phyloP scores from a whole-genome alignment of 164 flowering plant species.

The Dillenia turbinata region DNA sequence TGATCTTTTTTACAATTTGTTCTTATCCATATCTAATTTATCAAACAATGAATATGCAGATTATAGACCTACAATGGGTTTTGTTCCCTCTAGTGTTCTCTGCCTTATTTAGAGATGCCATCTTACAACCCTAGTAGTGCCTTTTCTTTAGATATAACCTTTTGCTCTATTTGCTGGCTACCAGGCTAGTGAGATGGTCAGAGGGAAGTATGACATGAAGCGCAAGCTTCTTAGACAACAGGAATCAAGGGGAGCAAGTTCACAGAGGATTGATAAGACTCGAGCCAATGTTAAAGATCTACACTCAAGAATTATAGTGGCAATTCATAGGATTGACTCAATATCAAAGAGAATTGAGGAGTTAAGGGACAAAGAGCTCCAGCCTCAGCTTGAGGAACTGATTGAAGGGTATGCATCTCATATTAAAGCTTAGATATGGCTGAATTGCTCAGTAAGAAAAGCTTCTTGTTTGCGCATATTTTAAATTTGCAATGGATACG shows the following conservation, averaged over 20 bases:
- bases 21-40: too few species aligned
- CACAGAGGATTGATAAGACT: slow-evolving; percentile 52
- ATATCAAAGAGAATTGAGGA: slow-evolving; percentile 91
- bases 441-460: too few species aligned
- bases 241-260: slow-evolving; percentile 57
- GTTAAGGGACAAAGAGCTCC: slow-evolving; percentile 85
- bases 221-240: slow-evolving; percentile 61
- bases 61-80: too few species aligned
- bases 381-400: slow-evolving; percentile 94
- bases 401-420: slow-evolving; percentile 67
- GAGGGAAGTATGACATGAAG: slow-evolving; percentile 69
- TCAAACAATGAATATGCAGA: too few species aligned
- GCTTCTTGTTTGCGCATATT: too few species aligned
- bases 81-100: too few species aligned
- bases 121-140: neutral
- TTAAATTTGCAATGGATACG: too few species aligned
- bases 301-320: slow-evolving; percentile 82
- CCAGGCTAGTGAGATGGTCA: slow-evolving; percentile 80
- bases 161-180: slow-evolving; percentile 4
- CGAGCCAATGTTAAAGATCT: slow-evolving; percentile 90
- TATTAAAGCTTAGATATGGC: too few species aligned
- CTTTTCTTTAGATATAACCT: neutral
- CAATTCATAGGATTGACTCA: slow-evolving; percentile 78
- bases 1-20: too few species aligned
- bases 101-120: neutral